Evolutionary conservation across 345 rosid species (phyloP).

Genomic region (Eucalyptus decipiens): DNA sequence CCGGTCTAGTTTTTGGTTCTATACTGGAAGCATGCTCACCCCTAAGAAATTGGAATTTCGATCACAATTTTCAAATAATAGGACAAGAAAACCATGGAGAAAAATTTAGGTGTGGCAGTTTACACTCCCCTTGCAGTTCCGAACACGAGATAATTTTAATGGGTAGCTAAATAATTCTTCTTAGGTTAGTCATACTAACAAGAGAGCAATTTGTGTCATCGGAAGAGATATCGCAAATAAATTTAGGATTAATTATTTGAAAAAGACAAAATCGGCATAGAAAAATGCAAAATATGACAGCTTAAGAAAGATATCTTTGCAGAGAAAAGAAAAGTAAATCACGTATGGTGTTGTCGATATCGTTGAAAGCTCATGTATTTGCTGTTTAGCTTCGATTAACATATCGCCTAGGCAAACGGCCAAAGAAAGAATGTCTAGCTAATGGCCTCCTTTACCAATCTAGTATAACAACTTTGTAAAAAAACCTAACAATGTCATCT

Average conservation of each 20-base stretch:
- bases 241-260: background rate
- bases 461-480: background rate
- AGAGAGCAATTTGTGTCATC: background rate
- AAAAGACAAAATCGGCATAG: background rate
- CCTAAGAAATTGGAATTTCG: background rate
- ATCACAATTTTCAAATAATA: background rate
- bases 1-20: rapidly evolving
- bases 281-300: background rate
- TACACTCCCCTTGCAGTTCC: background rate
- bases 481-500: background rate
- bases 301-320: background rate
- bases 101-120: background rate
- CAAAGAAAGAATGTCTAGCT: background rate
- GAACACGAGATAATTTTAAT: background rate
- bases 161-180: background rate
- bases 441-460: background rate
- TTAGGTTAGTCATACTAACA: background rate
- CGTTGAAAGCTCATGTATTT: background rate
- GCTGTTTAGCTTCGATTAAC: background rate
- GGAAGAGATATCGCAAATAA: background rate
- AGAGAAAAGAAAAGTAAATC: background rate
- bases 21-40: too few species aligned
- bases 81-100: background rate
- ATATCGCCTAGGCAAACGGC: background rate
- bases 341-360: background rate